phyloP scores from a whole-genome alignment of 2,329 filamentous ascomycete species.

The Bimuria novae-zelandiae region DNA sequence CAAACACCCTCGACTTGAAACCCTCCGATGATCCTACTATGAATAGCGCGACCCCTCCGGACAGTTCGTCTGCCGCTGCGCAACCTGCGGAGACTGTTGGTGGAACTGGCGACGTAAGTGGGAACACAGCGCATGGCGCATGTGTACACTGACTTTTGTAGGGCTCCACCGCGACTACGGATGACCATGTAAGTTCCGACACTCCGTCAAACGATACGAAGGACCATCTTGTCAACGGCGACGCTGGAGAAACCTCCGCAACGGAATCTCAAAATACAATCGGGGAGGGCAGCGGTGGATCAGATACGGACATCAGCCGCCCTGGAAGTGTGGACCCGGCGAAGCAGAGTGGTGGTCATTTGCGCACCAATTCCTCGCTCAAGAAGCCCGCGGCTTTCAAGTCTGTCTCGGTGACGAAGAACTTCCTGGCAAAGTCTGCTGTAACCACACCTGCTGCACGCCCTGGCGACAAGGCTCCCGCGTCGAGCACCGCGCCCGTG shows the following conservation, averaged over 20 bases:
- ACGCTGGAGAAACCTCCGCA: constrained; percentile 40
- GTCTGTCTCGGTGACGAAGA: constrained; percentile 83
- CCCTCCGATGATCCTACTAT: constrained; percentile 46
- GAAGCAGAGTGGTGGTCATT: constrained; percentile 63
- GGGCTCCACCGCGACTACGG: constrained; percentile 18
- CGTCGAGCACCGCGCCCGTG: constrained; percentile 48
- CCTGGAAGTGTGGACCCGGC: constrained; percentile 56
- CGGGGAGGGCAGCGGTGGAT: constrained; percentile 73
- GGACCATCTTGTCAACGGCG: constrained; percentile 42
- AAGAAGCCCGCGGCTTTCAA: constrained; percentile 84
- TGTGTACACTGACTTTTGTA: constrained; percentile 22
- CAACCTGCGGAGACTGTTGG: constrained; percentile 22
- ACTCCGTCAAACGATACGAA: constrained; percentile 20
- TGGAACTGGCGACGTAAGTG: constrained; percentile 30
- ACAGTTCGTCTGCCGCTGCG: constrained; percentile 21
- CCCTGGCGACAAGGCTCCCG: constrained; percentile 59
- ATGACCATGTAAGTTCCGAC: constrained; percentile 15
- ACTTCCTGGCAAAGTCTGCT: constrained; percentile 75
- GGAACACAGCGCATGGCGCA: background rate
- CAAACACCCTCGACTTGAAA: constrained; percentile 37
- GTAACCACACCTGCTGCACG: constrained; percentile 58
- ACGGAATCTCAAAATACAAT: constrained; percentile 49
- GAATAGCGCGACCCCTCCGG: constrained; percentile 29
- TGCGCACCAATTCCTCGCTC: constrained; percentile 58
- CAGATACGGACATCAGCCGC: constrained; percentile 74